Base-by-base conservation (phyloP, 148 eudicot genomes). In the Silene uniflora region DNA sequence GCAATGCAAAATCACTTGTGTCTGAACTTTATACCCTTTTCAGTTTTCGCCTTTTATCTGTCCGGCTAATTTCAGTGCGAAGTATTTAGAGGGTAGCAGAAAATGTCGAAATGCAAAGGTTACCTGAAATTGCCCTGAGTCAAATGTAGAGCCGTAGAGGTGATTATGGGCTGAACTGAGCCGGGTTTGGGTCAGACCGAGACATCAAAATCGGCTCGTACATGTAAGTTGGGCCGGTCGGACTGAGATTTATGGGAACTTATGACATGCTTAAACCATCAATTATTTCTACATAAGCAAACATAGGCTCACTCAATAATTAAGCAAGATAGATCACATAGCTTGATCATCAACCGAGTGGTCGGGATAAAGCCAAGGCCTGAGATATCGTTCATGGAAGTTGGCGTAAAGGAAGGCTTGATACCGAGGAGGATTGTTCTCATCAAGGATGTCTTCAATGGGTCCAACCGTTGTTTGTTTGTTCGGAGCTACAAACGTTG, bases 381-480 rank as follows among this genome's bases (percentile, higher is more conserved):
- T 24, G 44, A 56, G n/a, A 63, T 10, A 72, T 32, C 39, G 72
- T 69, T 69, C 72, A 69, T 69, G 72, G 27, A 69, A 69, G 12
- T 69, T 16, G 25, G 58, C 58, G n/a, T 69, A 69, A 19, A 69
- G 58, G 29, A 69, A 69, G 29, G 72, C 21, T 44, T 46, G 56
- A 21, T 69, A 69, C 46, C 72, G 72, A 22, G 74, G 62, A 54
- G 74, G 74, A n/a, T 72, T 35, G 3, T 72, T 7, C 46, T 72
- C 74, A 27, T 72, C 74, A 27, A 72, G 23, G 9, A 72, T 0
- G 6, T 72, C 63, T 24, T 72, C 18, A 16, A 72, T 72, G 17
- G 74, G 74, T 6, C 44, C 74, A 7, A 72, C 10, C 2, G 27
- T 25, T 13, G 74, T 54, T 24, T 72, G 42, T 19, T 72, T 56